Base-by-base conservation (phyloP, 805 yeast genomes). In the Candida nonsorbophila region DNA sequence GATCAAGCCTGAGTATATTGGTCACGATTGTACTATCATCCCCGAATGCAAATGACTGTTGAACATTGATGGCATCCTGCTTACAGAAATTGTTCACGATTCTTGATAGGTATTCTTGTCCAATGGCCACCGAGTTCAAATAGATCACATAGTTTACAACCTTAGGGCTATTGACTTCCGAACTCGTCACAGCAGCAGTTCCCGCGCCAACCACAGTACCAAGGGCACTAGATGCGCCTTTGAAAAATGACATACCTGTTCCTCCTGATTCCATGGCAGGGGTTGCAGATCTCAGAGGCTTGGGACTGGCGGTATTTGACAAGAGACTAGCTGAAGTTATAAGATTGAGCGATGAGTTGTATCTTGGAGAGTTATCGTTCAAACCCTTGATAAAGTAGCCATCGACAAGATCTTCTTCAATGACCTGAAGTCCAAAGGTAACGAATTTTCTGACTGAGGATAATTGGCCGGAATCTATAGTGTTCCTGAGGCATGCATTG, bases 401-500 rank as follows among this genome's bases (percentile, higher is more conserved):
- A 32, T 72, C 74, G 10, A 83, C 47, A 29, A 80, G 72, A 47
- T 83, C 90, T 20, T 66, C 61, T 31, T 79, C 81, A 19, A 86
- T 50, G 3, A 81, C 72, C 22, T 77, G 65, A 28, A 70, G 67
- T n/a, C 78, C 55, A 32, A 72, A 74, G 6, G 66, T 61, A 9
- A 81, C 50, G 44, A 82, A 72, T 16, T 61, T 65, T 40, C 70
- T 73, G 16, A 79, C 72, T 0, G 79, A 62, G 5, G 65, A 45
- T 30, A 59, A 58, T 36, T 84, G 82, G 0, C 94, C 94, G 0
- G 94, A 73, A 25, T 83, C 79, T 8, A 87, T 62, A 1, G 78
- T 66, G 34, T 79, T 81, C 14, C 77, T 59, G 20, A 87, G 51
- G 11, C 83, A 68, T 20, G 77, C 74, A 45, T 84, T 82, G 25